These are phyloP conservation scores for Rhodomyrtus tomentosa DNA, from an alignment of 345 rosid genomes.

Conservation along the genomic window DNA sequence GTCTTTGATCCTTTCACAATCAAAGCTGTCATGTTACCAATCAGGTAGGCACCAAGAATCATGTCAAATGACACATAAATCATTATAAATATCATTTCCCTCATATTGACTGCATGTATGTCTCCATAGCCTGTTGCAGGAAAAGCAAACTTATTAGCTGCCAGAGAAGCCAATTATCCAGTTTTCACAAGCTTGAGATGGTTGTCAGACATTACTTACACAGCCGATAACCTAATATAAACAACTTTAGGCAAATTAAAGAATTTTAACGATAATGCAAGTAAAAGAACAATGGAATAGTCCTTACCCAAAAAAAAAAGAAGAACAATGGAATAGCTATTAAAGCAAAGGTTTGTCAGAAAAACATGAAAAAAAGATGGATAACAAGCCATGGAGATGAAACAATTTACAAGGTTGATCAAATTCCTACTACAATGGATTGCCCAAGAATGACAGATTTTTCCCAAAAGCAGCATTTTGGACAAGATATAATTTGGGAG, in stretches of 20 bases:
- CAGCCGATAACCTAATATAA: background rate
- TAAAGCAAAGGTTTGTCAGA: background rate
- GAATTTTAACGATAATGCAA: background rate
- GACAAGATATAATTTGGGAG: background rate
- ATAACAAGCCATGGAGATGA: background rate
- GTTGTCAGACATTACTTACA: background rate
- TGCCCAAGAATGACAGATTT: background rate
- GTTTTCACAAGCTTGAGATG: no score
- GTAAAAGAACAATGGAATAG: background rate
- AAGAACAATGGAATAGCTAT: background rate
- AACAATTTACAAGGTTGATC: background rate
- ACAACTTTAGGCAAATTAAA: background rate
- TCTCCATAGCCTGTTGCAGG: slow-evolving; percentile 82
- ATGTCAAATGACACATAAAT: slow-evolving; percentile 85
- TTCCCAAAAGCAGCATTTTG: background rate
- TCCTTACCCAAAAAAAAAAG: no score
- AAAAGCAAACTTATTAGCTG: background rate
- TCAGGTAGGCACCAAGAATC: slow-evolving; percentile 93
- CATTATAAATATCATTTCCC: slow-evolving; percentile 98
- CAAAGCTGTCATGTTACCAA: slow-evolving; percentile 97
- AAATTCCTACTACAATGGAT: background rate
- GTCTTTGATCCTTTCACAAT: slow-evolving; percentile 98
- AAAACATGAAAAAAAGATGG: background rate
- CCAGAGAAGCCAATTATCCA: background rate
- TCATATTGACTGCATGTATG: slow-evolving; percentile 84